Evolutionary conservation across 2,329 filamentous ascomycete species (phyloP).

Genomic region (Fusarium nygamai): DNA sequence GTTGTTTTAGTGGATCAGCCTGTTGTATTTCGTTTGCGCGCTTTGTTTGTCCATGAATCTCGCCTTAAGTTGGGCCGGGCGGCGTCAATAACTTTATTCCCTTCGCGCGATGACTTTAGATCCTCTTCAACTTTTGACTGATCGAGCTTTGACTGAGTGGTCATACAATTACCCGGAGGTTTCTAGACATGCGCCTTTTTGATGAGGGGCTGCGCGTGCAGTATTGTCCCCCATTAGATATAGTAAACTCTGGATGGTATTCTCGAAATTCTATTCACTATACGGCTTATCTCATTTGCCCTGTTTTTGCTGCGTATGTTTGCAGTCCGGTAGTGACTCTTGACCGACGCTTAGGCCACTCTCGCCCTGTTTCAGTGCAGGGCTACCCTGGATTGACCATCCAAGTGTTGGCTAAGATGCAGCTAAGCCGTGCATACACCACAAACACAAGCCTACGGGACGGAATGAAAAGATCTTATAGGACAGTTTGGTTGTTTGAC

Average conservation of each 20-base stretch:
- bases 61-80: too few species aligned
- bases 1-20: background rate
- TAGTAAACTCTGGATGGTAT: fast-evolving
- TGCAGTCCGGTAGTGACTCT: background rate
- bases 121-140: fast-evolving
- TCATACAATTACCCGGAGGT: fast-evolving
- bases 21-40: background rate
- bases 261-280: fast-evolving
- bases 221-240: fast-evolving
- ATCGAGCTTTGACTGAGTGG: fast-evolving
- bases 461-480: fast-evolving
- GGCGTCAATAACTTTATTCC: fast-evolving
- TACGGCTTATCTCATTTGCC: background rate
- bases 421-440: background rate
- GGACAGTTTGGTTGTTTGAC: fast-evolving
- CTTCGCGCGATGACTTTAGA: fast-evolving
- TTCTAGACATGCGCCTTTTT: background rate
- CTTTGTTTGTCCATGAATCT: background rate
- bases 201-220: fast-evolving
- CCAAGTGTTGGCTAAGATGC: background rate
- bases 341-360: background rate
- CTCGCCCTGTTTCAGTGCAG: too few species aligned
- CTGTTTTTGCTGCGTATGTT: background rate
- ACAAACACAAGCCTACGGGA: background rate
- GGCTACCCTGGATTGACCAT: background rate